A percentile compares a stretch with the other conserved stretches of the same genome.
These are phyloP conservation scores for Brasilioporus rufonigricans DNA, from an alignment of 768 basidiomycete genomes.

Conservation along the genomic window DNA sequence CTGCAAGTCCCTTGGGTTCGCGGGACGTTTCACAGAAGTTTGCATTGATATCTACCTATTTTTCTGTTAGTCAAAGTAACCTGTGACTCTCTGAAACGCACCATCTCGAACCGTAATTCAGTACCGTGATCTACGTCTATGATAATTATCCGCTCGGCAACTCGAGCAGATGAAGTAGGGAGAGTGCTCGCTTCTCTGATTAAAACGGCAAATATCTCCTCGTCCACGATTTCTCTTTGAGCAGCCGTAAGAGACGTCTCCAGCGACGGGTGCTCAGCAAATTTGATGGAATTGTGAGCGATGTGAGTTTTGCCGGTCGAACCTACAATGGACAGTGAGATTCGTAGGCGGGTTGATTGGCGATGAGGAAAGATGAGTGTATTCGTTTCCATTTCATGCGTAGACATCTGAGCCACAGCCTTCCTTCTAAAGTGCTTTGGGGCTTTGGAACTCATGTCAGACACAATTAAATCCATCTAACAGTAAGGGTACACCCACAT, in stretches of 20 bases:
- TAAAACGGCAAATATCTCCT: slow-evolving; percentile 74
- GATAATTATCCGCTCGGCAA: slow-evolving; percentile 74
- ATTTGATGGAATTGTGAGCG: slow-evolving; percentile 38
- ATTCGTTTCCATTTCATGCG: slow-evolving; percentile 40
- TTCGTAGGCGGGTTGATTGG: slow-evolving; percentile 59
- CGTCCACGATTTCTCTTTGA: slow-evolving; percentile 73
- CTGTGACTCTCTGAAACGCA: slow-evolving; percentile 32
- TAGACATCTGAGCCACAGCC: slow-evolving; percentile 68
- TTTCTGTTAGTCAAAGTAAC: slow-evolving; percentile 2
- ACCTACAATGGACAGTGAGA: slow-evolving; percentile 46
- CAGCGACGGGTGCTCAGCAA: slow-evolving; percentile 36
- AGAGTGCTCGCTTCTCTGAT: slow-evolving; percentile 75
- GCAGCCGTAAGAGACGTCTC: slow-evolving; percentile 54
- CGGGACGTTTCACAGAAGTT: slow-evolving; percentile 7
- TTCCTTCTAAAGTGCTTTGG: slow-evolving; percentile 58
- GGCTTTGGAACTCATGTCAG: slow-evolving; percentile 42
- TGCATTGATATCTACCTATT: slow-evolving; percentile 36
- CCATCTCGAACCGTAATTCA: slow-evolving; percentile 72
- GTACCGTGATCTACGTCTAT: slow-evolving; percentile 73
- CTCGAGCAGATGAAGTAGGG: slow-evolving; percentile 72
- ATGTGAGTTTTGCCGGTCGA: slow-evolving; percentile 32
- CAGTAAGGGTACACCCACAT: slow-evolving; percentile 47
- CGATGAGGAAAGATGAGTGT: slow-evolving; percentile 62
- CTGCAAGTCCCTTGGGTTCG: slow-evolving; percentile 21
- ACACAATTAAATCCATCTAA: neutral